phyloP scores from a whole-genome alignment of 2,329 filamentous ascomycete species.

The Verticillium dahliae region DNA sequence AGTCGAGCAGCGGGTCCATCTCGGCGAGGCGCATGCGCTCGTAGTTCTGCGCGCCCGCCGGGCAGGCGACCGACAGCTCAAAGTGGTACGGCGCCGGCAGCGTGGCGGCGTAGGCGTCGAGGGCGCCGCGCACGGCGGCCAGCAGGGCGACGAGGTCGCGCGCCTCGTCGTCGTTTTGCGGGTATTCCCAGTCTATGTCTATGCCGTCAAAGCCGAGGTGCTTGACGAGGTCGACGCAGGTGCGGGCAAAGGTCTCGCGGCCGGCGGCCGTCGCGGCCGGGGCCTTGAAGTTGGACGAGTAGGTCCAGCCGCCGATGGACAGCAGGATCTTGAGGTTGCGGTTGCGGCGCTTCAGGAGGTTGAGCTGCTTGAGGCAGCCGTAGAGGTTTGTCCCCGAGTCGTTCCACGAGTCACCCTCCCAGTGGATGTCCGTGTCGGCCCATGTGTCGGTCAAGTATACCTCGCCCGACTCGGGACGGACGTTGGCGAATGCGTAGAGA shows the following conservation, averaged over 20 bases:
- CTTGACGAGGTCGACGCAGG: constrained; percentile 68
- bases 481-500: constrained; percentile 86
- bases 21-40: constrained; percentile 52
- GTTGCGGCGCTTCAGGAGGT: constrained; percentile 73
- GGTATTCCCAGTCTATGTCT: constrained; percentile 66
- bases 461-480: constrained; percentile 71
- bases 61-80: constrained; percentile 58
- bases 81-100: constrained; percentile 45
- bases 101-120: constrained; percentile 49
- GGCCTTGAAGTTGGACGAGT: constrained; percentile 73
- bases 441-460: constrained; percentile 60
- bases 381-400: constrained; percentile 75
- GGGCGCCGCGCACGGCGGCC: constrained; percentile 44
- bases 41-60: constrained; percentile 57
- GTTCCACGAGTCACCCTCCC: constrained; percentile 63
- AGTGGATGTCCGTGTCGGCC: constrained; percentile 69
- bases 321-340: constrained; percentile 80
- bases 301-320: constrained; percentile 90
- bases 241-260: constrained; percentile 64
- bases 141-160: constrained; percentile 54
- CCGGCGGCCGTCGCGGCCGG: constrained; percentile 67
- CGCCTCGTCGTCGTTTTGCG: constrained; percentile 47
- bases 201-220: constrained; percentile 73
- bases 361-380: constrained; percentile 83
- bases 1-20: constrained; percentile 63